Percentiles rank a stretch among this genome's conserved stretches.
These are phyloP conservation scores for Alternaria arborescens DNA, from an alignment of 2,329 filamentous ascomycete genomes.

Conservation along the genomic window DNA sequence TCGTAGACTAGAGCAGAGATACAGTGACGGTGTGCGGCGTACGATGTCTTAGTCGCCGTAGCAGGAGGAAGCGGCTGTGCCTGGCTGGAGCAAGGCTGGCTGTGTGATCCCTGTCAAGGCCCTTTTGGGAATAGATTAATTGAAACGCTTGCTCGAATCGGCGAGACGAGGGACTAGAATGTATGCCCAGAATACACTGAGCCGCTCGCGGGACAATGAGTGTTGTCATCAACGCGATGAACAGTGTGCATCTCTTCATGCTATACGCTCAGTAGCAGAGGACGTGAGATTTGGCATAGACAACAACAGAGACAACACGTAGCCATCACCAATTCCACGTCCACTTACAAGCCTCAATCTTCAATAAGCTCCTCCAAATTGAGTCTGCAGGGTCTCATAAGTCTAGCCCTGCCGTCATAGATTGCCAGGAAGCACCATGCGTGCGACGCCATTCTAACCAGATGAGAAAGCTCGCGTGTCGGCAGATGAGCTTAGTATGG, in stretches of 20 bases:
- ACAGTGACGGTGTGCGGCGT: constrained; percentile 4
- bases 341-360: not conserved
- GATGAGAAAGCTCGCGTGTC: constrained; percentile 16
- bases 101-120: constrained; percentile 5
- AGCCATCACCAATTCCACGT: not conserved
- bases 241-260: not conserved
- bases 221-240: not conserved
- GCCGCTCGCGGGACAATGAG: not conserved
- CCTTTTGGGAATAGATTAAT: constrained; percentile 2
- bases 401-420: constrained; percentile 2
- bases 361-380: not conserved
- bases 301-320: constrained; percentile 1
- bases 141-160: not conserved
- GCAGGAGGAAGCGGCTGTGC: constrained; percentile 4
- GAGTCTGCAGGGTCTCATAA: not conserved
- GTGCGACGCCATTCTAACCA: not conserved
- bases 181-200: not conserved
- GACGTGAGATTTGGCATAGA: not conserved
- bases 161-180: constrained; percentile 1
- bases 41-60: constrained; percentile 4
- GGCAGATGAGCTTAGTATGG: constrained; percentile 17
- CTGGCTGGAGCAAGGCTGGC: constrained; percentile 10
- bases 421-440: not conserved
- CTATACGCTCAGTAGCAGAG: not conserved
- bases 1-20: constrained; percentile 5